Conservation (phyloP, 768 basidiomycete genomes). For the Hysterangium stoloniferum region DNA sequence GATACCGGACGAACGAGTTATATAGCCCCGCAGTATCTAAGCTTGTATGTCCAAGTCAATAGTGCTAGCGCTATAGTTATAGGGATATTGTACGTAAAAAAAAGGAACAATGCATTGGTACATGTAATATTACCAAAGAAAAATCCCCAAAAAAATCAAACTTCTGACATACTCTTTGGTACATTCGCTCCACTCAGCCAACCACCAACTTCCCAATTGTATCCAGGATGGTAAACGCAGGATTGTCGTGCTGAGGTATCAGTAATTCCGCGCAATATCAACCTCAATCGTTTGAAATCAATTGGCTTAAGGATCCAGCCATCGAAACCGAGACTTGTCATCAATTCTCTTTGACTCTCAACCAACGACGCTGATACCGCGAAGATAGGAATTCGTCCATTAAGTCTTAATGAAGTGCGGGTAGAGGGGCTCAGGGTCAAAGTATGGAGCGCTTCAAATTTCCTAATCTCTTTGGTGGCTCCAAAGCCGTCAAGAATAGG, state of each 20-base stretch:
- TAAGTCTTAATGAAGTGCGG: conserved; percentile 40
- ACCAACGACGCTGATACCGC: conserved; percentile 71
- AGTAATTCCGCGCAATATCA: conserved; percentile 51
- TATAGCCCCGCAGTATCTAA: conserved; percentile 2
- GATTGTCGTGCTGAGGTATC: conserved; percentile 41
- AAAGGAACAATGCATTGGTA: background rate
- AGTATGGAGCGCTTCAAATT: background rate
- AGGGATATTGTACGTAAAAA: background rate
- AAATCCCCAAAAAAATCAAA: background rate
- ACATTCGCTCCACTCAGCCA: conserved; percentile 34
- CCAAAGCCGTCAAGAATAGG: conserved; percentile 72
- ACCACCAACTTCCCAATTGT: conserved; percentile 56
- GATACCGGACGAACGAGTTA: no score
- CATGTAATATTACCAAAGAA: background rate
- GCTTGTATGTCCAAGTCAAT: background rate
- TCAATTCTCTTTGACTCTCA: conserved; percentile 47
- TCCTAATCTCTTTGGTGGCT: conserved; percentile 58
- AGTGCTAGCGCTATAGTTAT: background rate
- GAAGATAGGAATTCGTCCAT: conserved; percentile 69
- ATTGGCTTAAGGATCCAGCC: conserved; percentile 84
- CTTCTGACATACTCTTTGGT: background rate
- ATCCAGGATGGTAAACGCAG: conserved; percentile 46
- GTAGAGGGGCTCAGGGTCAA: conserved; percentile 8
- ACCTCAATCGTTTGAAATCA: conserved; percentile 59
- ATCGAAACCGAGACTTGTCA: conserved; percentile 54